Conservation (phyloP, 768 basidiomycete species). For the Lentinula edodes region DNA sequence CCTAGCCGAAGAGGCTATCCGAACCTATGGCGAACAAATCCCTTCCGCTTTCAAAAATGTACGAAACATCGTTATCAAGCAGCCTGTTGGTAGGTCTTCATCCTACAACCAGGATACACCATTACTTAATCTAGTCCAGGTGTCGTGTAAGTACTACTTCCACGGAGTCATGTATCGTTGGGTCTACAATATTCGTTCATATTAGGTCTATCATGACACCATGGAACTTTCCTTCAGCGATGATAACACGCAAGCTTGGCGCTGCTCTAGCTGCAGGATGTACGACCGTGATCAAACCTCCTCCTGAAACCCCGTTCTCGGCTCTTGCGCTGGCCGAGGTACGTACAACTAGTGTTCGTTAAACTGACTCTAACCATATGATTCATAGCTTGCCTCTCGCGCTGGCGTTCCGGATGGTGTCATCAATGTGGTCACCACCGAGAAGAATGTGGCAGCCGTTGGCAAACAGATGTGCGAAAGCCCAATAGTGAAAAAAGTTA, state of each 20-base stretch:
- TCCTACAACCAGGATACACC: not conserved
- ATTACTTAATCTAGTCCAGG: conserved; percentile 16
- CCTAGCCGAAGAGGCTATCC: conserved; percentile 85
- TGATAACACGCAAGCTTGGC: conserved; percentile 89
- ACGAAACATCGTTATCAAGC: conserved; percentile 89
- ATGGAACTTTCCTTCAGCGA: conserved; percentile 94
- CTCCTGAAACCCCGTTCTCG: conserved; percentile 93
- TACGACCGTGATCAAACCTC: conserved; percentile 91
- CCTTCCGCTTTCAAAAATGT: conserved; percentile 65
- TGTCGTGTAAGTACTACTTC: conserved; percentile 30
- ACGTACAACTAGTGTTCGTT: not conserved
- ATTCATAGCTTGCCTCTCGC: conserved; percentile 61
- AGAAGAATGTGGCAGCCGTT: conserved; percentile 78
- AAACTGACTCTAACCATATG: not conserved
- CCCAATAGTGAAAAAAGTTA: conserved; percentile 79
- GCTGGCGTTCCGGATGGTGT: conserved; percentile 96
- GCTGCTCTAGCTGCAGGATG: conserved; percentile 95
- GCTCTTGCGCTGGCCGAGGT: conserved; percentile 90
- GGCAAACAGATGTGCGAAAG: conserved; percentile 94
- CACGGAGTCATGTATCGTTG: not conserved
- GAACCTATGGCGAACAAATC: conserved; percentile 88
- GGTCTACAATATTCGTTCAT: too few relatives aligned
- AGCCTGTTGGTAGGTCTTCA: conserved; percentile 66
- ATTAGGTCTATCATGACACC: conserved; percentile 73
- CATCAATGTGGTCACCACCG: conserved; percentile 89